These are phyloP conservation scores for Phytophthora litchii DNA, from an alignment of 352 stramenopile species.

Conservation along the genomic window DNA sequence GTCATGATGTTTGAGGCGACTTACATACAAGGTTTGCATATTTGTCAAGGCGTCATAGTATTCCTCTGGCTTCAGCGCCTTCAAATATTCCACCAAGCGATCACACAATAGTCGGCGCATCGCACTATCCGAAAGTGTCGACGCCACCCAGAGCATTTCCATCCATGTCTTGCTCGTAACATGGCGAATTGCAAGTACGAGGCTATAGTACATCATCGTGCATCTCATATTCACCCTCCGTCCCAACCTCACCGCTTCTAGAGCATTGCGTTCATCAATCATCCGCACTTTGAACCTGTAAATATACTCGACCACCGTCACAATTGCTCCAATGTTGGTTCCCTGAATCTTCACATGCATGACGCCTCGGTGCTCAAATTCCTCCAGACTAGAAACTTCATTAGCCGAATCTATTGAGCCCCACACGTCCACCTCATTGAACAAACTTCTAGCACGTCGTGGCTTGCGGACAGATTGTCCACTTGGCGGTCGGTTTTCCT, in stretches of 20 bases:
- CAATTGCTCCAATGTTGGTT: slow-evolving; percentile 44
- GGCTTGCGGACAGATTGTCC: slow-evolving; percentile 10
- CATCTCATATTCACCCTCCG: slow-evolving; percentile 46
- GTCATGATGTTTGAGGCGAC: slow-evolving; percentile 29
- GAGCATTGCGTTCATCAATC: slow-evolving; percentile 35
- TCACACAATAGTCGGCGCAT: slow-evolving; percentile 34
- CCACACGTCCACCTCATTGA: slow-evolving; percentile 17
- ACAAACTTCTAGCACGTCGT: slow-evolving; percentile 27
- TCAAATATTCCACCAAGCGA: slow-evolving; percentile 33
- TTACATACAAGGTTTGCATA: slow-evolving; percentile 20
- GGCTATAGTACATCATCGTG: slow-evolving; percentile 49
- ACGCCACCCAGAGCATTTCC: slow-evolving; percentile 38
- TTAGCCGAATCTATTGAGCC: not conserved
- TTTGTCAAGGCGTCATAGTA: slow-evolving; percentile 27
- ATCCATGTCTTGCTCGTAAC: slow-evolving; percentile 56
- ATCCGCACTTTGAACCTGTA: slow-evolving; percentile 50
- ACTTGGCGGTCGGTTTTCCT: slow-evolving; percentile 18
- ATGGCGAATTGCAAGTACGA: slow-evolving; percentile 38
- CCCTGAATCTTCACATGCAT: slow-evolving; percentile 54
- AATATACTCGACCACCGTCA: slow-evolving; percentile 63
- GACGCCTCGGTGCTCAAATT: slow-evolving; percentile 14
- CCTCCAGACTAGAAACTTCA: not conserved
- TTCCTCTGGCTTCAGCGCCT: slow-evolving; percentile 21
- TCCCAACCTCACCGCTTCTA: slow-evolving; percentile 47
- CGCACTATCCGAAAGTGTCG: slow-evolving; percentile 20